These are phyloP conservation scores for Skeletonema costatum DNA, from an alignment of 108 stramenopile genomes.

Conservation along the genomic window DNA sequence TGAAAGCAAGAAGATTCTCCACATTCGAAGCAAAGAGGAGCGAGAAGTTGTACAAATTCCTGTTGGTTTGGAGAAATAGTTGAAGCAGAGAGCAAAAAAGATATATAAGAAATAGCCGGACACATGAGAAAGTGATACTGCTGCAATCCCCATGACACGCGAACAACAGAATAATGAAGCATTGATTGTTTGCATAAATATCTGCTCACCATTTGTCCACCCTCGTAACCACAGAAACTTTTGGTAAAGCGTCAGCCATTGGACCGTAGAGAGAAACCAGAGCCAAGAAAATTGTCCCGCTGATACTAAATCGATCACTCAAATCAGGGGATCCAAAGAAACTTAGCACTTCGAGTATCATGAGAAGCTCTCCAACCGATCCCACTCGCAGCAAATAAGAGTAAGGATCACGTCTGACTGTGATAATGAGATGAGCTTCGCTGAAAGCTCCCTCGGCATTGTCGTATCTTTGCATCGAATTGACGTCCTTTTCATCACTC, in stretches of 20 bases:
- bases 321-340: conserved; percentile 33
- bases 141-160: not conserved
- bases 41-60: conserved; percentile 37
- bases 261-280: conserved; percentile 47
- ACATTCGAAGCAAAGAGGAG: conserved; percentile 45
- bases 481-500: conserved; percentile 26
- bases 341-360: conserved; percentile 39
- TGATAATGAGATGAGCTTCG: conserved; percentile 32
- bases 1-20: conserved; percentile 28
- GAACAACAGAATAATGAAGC: not conserved
- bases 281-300: conserved; percentile 45
- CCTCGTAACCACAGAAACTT: conserved; percentile 40
- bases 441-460: conserved; percentile 39
- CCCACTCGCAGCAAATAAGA: conserved; percentile 37
- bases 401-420: conserved; percentile 46
- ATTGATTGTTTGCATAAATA: not conserved
- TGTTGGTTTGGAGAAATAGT: conserved; percentile 1
- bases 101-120: not conserved
- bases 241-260: conserved; percentile 45
- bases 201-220: conserved; percentile 40
- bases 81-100: not conserved
- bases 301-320: conserved; percentile 31
- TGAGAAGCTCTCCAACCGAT: conserved; percentile 33
- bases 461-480: conserved; percentile 36
- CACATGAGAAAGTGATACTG: not conserved